Conservation (phyloP, 306 rosid species). For the Parietaria judaica region DNA sequence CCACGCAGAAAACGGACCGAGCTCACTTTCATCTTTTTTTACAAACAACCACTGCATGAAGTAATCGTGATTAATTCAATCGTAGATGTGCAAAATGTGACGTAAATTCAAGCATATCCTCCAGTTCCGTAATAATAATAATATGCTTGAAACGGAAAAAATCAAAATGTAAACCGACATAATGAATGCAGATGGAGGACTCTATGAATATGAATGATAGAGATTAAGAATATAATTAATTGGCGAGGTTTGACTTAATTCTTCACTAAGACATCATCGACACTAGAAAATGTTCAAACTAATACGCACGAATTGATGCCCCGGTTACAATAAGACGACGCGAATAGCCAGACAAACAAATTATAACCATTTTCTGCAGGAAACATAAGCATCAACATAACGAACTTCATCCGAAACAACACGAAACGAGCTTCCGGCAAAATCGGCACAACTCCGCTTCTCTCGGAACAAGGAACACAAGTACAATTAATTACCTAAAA, state of each 20-base stretch:
- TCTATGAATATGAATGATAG: background rate
- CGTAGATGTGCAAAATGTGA: background rate
- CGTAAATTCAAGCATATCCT: too few species aligned
- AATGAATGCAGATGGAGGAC: too few species aligned
- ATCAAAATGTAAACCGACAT: too few species aligned
- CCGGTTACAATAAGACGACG: background rate
- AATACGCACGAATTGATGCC: background rate
- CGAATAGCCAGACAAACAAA: background rate
- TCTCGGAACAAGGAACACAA: background rate
- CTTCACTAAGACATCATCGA: background rate
- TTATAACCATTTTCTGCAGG: background rate
- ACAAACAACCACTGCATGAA: conserved; percentile 80
- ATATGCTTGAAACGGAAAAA: too few species aligned
- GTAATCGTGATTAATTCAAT: conserved; percentile 17
- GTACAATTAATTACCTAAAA: background rate
- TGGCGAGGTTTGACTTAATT: background rate
- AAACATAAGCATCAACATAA: background rate
- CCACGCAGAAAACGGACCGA: conserved; percentile 88
- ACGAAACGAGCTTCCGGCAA: conserved; percentile 1
- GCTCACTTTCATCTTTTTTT: conserved; percentile 71
- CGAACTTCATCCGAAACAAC: background rate
- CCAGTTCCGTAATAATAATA: too few species aligned
- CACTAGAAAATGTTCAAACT: background rate
- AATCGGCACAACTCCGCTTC: background rate
- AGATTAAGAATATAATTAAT: background rate